A percentile compares a stretch with the other conserved stretches of the same genome.
phyloP scores from a whole-genome alignment of 2,329 filamentous ascomycete genomes.

The Pseudogymnoascus sp. region DNA sequence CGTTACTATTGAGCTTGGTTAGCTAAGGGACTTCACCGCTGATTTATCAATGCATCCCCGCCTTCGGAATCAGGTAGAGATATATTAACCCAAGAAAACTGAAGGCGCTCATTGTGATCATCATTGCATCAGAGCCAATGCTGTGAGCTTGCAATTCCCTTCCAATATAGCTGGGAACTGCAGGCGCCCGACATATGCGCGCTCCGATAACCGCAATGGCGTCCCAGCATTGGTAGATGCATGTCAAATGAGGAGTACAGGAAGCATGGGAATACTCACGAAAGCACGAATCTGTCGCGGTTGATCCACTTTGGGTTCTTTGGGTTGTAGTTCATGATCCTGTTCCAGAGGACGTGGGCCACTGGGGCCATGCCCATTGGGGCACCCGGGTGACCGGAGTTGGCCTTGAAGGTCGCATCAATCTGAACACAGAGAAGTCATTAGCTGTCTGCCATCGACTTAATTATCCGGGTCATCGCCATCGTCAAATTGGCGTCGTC shows the following conservation, averaged over 20 bases:
- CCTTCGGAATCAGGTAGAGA: not conserved
- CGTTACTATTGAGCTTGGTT: slow-evolving; percentile 58
- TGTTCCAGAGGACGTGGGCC: slow-evolving; percentile 96
- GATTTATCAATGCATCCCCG: not conserved
- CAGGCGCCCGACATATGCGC: not conserved
- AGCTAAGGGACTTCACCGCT: slow-evolving; percentile 11
- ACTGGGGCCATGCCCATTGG: slow-evolving; percentile 66
- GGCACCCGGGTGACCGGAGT: slow-evolving; percentile 97
- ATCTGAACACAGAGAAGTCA: slow-evolving; percentile 50
- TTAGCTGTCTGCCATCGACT: not conserved
- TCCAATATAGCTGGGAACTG: not conserved
- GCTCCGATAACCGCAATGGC: slow-evolving; percentile 1
- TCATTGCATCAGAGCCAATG: not conserved
- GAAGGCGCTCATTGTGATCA: not conserved
- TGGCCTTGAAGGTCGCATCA: slow-evolving; percentile 93
- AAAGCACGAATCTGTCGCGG: slow-evolving; percentile 97
- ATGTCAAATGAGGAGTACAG: not conserved
- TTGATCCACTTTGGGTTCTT: slow-evolving; percentile 97
- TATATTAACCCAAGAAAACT: not conserved
- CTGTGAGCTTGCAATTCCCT: not conserved
- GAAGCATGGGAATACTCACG: slow-evolving; percentile 56
- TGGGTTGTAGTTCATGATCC: slow-evolving; percentile 99
- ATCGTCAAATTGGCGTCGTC: not conserved
- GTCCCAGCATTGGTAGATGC: not conserved
- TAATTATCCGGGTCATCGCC: not conserved